Evolutionary conservation across 179 eudicot species (phyloP).

Genomic region (Carnegiea gigantea): DNA sequence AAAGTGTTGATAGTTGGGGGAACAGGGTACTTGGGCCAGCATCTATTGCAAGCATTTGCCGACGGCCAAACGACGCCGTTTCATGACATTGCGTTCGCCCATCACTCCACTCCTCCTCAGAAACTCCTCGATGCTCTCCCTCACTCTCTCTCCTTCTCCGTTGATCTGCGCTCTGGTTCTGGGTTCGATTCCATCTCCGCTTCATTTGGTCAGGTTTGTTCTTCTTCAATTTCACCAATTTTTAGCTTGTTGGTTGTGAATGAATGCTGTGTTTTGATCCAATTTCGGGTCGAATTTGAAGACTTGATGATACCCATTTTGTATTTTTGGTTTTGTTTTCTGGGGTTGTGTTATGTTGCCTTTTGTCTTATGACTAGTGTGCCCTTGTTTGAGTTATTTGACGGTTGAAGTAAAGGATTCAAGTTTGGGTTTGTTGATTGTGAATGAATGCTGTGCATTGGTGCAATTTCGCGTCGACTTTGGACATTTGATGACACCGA

Average conservation of each 20-base stretch:
- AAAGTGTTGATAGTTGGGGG: constrained; percentile 71
- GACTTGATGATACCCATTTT: not conserved
- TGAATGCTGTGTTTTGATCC: too few species aligned
- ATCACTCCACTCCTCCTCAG: constrained; percentile 60
- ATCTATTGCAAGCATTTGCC: constrained; percentile 45
- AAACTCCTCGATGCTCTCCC: constrained; percentile 54
- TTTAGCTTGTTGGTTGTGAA: too few species aligned
- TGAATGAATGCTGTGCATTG: too few species aligned
- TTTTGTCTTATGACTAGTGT: too few species aligned
- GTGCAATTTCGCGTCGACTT: too few species aligned
- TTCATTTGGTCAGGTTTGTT: constrained; percentile 66
- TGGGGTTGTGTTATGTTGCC: not conserved
- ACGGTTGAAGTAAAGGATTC: too few species aligned
- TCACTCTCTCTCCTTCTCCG: constrained; percentile 48
- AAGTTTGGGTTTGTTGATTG: too few species aligned
- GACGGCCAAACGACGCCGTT: constrained; percentile 20
- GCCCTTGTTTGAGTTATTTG: too few species aligned
- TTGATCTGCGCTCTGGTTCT: constrained; percentile 52
- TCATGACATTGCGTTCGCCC: constrained; percentile 59
- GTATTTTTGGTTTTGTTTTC: not conserved
- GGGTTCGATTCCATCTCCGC: constrained; percentile 59
- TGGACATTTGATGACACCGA: not conserved
- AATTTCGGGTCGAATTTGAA: too few species aligned
- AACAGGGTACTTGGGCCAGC: constrained; percentile 89
- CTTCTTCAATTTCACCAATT: not conserved